These are phyloP conservation scores for Silene uniflora DNA, from an alignment of 148 eudicot genomes.

Conservation along the genomic window DNA sequence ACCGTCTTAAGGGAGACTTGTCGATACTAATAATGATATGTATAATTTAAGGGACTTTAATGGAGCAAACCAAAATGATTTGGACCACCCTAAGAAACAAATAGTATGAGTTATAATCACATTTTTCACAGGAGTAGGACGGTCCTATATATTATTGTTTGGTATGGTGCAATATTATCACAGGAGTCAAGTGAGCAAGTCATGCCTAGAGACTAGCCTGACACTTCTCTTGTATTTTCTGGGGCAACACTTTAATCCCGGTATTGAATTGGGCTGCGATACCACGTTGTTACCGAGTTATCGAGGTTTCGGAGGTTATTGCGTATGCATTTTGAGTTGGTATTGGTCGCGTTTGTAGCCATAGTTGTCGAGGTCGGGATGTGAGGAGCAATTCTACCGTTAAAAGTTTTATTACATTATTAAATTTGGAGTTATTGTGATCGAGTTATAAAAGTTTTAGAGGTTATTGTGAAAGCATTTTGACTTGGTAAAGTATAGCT, in stretches of 20 bases:
- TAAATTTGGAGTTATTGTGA: neutral
- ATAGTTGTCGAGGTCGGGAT: neutral
- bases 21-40: too few relatives aligned
- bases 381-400: too few relatives aligned
- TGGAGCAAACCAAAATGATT: neutral
- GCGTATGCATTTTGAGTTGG: neutral
- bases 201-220: conserved; percentile 6
- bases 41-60: neutral
- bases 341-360: neutral
- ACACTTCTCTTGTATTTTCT: neutral
- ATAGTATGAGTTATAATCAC: conserved; percentile 3
- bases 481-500: neutral
- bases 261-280: neutral
- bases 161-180: conserved; percentile 1
- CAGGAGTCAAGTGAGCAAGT: conserved; percentile 2
- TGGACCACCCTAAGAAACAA: conserved; percentile 9
- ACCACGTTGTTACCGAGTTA: neutral
- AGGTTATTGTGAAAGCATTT: neutral
- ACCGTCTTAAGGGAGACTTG: too few relatives aligned
- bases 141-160: conserved; percentile 3
- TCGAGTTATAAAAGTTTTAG: neutral
- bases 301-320: neutral
- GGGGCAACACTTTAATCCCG: neutral
- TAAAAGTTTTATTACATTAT: neutral
- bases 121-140: conserved; percentile 6